Percentiles rank a stretch among this genome's conserved stretches.
Conservation (phyloP, 202 grass and related monocot species). For the Hordeum pubiflorum region DNA sequence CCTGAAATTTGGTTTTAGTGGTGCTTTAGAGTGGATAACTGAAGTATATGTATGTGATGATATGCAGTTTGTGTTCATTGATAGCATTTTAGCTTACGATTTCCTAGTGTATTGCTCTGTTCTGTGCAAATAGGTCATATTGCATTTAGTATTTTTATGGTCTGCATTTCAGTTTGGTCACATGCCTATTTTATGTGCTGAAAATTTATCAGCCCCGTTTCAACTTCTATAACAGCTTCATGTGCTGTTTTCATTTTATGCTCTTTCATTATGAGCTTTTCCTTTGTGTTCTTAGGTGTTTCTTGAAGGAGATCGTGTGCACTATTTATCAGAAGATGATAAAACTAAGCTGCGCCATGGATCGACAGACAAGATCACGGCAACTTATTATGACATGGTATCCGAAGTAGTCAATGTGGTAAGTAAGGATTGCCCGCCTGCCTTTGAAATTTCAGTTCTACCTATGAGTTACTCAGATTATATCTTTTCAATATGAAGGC, state of each 20-base stretch:
- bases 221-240: background rate
- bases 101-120: background rate
- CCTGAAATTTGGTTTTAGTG: background rate
- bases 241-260: background rate
- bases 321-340: constrained; percentile 68
- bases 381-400: constrained; percentile 74
- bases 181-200: background rate
- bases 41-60: background rate
- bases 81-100: background rate
- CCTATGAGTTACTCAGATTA: background rate
- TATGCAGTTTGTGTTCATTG: background rate
- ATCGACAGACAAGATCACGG: constrained; percentile 67
- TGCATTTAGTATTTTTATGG: background rate
- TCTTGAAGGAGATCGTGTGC: constrained; percentile 60
- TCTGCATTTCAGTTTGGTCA: background rate
- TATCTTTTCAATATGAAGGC: constrained; percentile 43
- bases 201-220: background rate
- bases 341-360: constrained; percentile 49
- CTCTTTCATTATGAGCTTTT: constrained; percentile 8
- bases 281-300: constrained; percentile 49
- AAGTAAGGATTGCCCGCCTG: constrained; percentile 32
- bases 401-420: constrained; percentile 89
- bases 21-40: background rate
- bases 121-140: background rate
- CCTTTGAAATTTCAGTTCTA: background rate